Conservation (phyloP, 1,284 basidiomycete genomes). For the Ustilago vetiveriae region DNA sequence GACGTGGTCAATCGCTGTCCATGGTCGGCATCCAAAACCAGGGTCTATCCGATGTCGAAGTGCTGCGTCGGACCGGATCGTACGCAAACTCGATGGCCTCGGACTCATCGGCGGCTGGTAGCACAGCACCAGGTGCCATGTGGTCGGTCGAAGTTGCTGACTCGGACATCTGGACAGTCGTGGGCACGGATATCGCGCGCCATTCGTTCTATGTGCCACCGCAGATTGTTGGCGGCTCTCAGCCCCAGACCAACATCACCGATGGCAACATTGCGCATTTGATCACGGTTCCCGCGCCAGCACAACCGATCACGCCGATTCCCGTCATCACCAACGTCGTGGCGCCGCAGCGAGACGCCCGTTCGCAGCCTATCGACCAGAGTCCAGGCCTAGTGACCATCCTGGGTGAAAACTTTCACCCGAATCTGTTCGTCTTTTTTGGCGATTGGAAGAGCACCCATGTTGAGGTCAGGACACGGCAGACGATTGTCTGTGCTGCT, state of each 20-base stretch:
- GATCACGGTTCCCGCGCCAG: slow-evolving; percentile 67
- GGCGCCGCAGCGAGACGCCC: slow-evolving; percentile 73
- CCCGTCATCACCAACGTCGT: slow-evolving; percentile 79
- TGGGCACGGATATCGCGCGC: slow-evolving; percentile 74
- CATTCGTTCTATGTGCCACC: slow-evolving; percentile 68
- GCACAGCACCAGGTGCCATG: slow-evolving; percentile 39
- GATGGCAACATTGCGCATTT: slow-evolving; percentile 49
- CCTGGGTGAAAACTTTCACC: slow-evolving; percentile 88
- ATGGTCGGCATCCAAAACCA: slow-evolving; percentile 54
- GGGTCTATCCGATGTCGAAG: slow-evolving; percentile 34
- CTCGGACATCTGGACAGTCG: slow-evolving; percentile 91
- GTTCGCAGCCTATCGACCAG: slow-evolving; percentile 62
- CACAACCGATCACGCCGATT: slow-evolving; percentile 65
- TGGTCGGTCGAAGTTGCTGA: slow-evolving; percentile 55
- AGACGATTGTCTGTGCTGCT: slow-evolving; percentile 72
- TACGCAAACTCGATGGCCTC: slow-evolving; percentile 46
- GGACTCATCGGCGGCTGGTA: slow-evolving; percentile 51
- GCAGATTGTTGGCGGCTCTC: slow-evolving; percentile 46
- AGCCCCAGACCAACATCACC: slow-evolving; percentile 21
- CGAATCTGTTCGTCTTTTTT: slow-evolving; percentile 85
- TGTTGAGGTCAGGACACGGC: slow-evolving; percentile 86
- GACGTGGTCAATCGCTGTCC: slow-evolving; percentile 58
- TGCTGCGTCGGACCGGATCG: slow-evolving; percentile 41
- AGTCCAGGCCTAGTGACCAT: slow-evolving; percentile 78
- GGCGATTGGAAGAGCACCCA: slow-evolving; percentile 85